Conservation (phyloP, 345 rosid species). For the Trapa incisa region DNA sequence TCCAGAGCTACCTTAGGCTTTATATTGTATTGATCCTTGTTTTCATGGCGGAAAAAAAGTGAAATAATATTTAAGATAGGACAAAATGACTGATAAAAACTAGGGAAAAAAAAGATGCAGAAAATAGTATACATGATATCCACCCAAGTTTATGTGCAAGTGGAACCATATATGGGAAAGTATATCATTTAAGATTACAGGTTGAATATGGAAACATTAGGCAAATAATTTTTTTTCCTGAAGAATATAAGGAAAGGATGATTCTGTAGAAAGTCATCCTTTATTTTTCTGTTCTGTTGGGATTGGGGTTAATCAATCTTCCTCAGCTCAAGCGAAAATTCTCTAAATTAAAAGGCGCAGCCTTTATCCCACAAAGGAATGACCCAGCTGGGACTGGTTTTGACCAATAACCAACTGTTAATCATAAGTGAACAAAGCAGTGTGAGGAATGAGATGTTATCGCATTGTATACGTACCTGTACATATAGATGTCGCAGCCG, state of each 20-base stretch:
- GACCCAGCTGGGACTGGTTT: background rate
- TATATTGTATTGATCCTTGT: background rate
- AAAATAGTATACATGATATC: too few relatives aligned
- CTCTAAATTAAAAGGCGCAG: background rate
- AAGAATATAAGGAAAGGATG: too few relatives aligned
- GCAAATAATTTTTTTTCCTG: background rate
- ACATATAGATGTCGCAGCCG: constrained; percentile 86
- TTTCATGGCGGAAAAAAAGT: background rate
- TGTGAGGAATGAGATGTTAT: background rate
- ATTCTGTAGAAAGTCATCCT: too few relatives aligned
- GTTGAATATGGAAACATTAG: background rate
- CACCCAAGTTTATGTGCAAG: too few relatives aligned
- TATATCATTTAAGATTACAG: background rate
- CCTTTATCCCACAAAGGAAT: background rate
- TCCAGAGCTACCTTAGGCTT: too few relatives aligned
- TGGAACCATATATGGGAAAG: too few relatives aligned
- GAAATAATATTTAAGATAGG: background rate
- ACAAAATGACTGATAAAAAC: too few relatives aligned
- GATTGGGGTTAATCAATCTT: background rate
- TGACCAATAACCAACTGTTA: background rate
- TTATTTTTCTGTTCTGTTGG: too few relatives aligned
- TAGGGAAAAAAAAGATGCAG: too few relatives aligned
- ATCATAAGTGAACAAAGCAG: background rate
- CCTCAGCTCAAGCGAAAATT: background rate
- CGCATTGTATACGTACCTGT: constrained; percentile 31